phyloP scores from a whole-genome alignment of 495 filamentous ascomycete species.

The Hyphodiscus hymeniophilus region DNA sequence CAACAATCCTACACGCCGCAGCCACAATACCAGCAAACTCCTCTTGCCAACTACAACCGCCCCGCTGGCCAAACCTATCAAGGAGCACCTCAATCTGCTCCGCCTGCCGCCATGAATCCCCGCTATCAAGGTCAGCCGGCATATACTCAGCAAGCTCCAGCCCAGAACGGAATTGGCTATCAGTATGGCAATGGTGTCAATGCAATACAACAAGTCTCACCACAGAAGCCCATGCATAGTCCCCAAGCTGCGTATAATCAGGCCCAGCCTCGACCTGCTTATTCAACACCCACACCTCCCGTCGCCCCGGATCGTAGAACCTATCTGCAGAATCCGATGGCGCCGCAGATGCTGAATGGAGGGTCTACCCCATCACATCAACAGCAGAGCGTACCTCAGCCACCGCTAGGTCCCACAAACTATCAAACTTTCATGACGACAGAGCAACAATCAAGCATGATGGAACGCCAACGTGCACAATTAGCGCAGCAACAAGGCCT shows the following conservation, averaged over 20 bases:
- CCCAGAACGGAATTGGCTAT: constrained; percentile 19
- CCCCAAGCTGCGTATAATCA: constrained; percentile 12
- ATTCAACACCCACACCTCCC: constrained; percentile 14
- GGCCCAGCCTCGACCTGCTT: constrained; percentile 13
- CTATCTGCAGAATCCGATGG: constrained; percentile 9
- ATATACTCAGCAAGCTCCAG: constrained; percentile 13
- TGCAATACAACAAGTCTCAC: constrained; percentile 17
- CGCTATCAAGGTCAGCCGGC: constrained; percentile 12
- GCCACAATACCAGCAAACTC: constrained; percentile 15
- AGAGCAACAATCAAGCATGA: constrained; percentile 20
- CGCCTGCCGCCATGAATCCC: constrained; percentile 16
- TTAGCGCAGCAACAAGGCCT: constrained; percentile 17
- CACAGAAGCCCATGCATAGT: constrained; percentile 19
- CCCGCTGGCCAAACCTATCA: constrained; percentile 14
- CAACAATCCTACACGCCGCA: constrained; percentile 11
- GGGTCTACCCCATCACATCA: constrained; percentile 9
- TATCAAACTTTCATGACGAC: constrained; percentile 22
- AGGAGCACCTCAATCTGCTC: constrained; percentile 10
- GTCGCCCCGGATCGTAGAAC: constrained; percentile 9
- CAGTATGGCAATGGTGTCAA: constrained; percentile 14
- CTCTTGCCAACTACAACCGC: constrained; percentile 12
- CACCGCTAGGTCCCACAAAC: constrained; percentile 2
- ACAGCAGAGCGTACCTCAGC: constrained; percentile 4
- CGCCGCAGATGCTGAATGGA: constrained; percentile 17
- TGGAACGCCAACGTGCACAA: constrained; percentile 23